These are phyloP conservation scores for Talaromyces amestolkiae DNA, from an alignment of 2,329 filamentous ascomycete genomes.

Conservation along the genomic window DNA sequence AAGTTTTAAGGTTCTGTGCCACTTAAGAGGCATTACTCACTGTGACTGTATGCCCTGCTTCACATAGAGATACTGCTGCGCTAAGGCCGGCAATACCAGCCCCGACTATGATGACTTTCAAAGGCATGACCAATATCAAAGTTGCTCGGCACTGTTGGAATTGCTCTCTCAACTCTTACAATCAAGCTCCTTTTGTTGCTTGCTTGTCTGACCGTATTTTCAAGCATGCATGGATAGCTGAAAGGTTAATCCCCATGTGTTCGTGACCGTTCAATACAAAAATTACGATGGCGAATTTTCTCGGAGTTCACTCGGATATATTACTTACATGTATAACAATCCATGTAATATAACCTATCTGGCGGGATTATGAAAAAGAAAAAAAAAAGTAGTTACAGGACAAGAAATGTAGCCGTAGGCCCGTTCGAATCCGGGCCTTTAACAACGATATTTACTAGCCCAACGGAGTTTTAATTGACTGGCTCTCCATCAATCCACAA, in stretches of 20 bases:
- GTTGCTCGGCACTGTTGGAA: not conserved
- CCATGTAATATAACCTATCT: too few relatives aligned
- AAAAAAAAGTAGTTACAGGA: not conserved
- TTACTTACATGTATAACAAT: not conserved
- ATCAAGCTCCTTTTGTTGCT: not conserved
- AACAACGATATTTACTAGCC: not conserved
- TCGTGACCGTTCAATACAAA: not conserved
- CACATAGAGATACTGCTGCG: slow-evolving; percentile 30
- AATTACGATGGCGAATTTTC: not conserved
- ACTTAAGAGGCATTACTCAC: slow-evolving; percentile 17
- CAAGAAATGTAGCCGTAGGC: not conserved
- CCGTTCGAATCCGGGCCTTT: not conserved
- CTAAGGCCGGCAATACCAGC: slow-evolving; percentile 34
- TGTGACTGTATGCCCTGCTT: slow-evolving; percentile 27
- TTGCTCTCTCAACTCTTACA: not conserved
- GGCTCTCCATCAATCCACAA: not conserved
- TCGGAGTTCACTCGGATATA: not conserved
- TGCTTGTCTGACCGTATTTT: not conserved
- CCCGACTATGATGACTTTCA: slow-evolving; percentile 30
- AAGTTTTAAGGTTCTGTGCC: not conserved
- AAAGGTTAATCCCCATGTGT: not conserved
- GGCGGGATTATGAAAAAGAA: not conserved
- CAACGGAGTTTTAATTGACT: not conserved
- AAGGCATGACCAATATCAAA: slow-evolving; percentile 22
- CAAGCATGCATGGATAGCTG: not conserved